A percentile compares a stretch with the other conserved stretches of the same genome.
These are phyloP conservation scores for Colletotrichum falcatum DNA, from an alignment of 2,329 filamentous ascomycete genomes.

Conservation along the genomic window DNA sequence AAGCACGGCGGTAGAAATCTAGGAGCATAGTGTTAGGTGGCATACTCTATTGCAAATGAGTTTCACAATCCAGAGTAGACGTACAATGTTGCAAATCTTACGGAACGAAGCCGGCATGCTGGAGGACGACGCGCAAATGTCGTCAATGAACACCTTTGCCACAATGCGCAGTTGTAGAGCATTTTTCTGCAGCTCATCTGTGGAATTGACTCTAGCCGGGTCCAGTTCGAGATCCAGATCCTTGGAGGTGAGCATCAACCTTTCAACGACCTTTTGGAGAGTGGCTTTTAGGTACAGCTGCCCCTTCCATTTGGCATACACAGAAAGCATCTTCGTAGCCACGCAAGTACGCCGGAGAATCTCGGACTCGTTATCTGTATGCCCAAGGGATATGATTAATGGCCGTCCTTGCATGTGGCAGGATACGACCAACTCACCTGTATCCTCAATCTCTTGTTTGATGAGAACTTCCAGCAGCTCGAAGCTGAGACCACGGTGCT, in stretches of 20 bases:
- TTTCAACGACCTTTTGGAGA: slow-evolving; percentile 74
- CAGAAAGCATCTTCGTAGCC: slow-evolving; percentile 78
- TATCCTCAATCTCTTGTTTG: slow-evolving; percentile 76
- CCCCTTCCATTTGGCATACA: slow-evolving; percentile 80
- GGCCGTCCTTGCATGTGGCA: neutral
- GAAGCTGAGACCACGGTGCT: slow-evolving; percentile 73
- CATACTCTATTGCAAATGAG: neutral
- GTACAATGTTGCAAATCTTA: slow-evolving; percentile 74
- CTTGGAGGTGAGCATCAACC: slow-evolving; percentile 74
- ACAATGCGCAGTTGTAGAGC: slow-evolving; percentile 74
- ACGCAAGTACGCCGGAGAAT: slow-evolving; percentile 76
- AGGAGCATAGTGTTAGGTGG: slow-evolving; percentile 35
- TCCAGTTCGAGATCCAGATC: slow-evolving; percentile 77
- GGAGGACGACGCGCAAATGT: slow-evolving; percentile 72
- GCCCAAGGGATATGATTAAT: slow-evolving; percentile 14
- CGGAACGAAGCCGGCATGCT: slow-evolving; percentile 73
- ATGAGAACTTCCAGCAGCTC: slow-evolving; percentile 74
- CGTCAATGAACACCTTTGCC: slow-evolving; percentile 77
- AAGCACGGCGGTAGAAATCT: slow-evolving; percentile 74
- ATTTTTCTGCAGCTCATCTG: slow-evolving; percentile 75
- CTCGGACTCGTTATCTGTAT: slow-evolving; percentile 73
- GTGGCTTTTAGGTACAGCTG: slow-evolving; percentile 71
- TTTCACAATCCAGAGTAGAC: slow-evolving; percentile 44
- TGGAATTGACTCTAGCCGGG: slow-evolving; percentile 68
- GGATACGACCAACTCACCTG: slow-evolving; percentile 56